Conservation (phyloP, 2,329 filamentous ascomycete species). For the Cordyceps pruinosa region DNA sequence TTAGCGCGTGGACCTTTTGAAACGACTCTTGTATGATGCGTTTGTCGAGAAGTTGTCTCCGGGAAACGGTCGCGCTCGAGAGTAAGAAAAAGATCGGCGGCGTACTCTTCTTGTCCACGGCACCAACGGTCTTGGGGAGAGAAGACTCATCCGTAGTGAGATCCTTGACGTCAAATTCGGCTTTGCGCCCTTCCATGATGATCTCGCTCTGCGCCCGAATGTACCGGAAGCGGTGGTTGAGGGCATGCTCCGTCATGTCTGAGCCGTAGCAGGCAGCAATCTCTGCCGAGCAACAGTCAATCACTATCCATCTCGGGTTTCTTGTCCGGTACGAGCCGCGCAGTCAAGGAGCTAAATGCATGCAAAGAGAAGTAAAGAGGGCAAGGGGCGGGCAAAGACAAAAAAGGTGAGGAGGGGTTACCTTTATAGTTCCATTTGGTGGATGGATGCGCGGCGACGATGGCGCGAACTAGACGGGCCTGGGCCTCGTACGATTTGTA, state of each 20-base stretch:
- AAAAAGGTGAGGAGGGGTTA: conserved; percentile 30
- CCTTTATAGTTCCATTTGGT: conserved; percentile 55
- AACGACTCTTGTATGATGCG: not conserved
- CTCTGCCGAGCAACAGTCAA: conserved; percentile 27
- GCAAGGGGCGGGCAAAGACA: conserved; percentile 1
- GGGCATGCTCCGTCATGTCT: conserved; percentile 39
- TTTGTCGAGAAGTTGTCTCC: not conserved
- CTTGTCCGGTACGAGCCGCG: too few relatives aligned
- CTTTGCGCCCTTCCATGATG: conserved; percentile 28
- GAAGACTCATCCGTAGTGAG: conserved; percentile 29
- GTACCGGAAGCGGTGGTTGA: conserved; percentile 47
- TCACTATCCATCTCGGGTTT: not conserved
- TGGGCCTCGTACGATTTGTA: conserved; percentile 56
- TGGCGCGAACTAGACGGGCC: conserved; percentile 52
- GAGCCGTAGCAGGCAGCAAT: conserved; percentile 42
- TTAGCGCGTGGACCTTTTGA: not conserved
- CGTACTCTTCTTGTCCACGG: conserved; percentile 37
- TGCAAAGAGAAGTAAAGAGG: not conserved
- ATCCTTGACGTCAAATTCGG: conserved; percentile 36
- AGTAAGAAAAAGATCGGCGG: conserved; percentile 5
- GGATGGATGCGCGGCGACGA: conserved; percentile 49
- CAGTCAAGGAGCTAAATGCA: not conserved
- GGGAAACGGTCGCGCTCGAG: not conserved
- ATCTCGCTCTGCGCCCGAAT: conserved; percentile 36
- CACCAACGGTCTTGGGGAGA: conserved; percentile 32